phyloP scores from a whole-genome alignment of 139 green algal species.

The Gonium pectorale region DNA sequence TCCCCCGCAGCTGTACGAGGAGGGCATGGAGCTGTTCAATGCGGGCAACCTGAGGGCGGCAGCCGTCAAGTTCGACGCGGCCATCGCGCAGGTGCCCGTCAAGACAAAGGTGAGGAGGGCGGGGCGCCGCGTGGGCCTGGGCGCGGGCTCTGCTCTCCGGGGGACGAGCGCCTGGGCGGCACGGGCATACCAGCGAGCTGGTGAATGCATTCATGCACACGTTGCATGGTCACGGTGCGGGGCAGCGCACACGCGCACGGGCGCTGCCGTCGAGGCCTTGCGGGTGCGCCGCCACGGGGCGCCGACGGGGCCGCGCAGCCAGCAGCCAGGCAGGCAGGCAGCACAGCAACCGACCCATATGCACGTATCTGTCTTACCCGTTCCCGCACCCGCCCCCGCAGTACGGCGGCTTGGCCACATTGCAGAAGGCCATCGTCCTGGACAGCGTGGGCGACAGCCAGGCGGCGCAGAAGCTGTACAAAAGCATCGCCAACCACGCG shows the following conservation, averaged over 20 bases:
- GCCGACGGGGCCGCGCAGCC: background rate
- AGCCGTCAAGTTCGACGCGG: conserved; percentile 61
- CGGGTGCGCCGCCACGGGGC: background rate
- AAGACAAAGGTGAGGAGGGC: conserved; percentile 43
- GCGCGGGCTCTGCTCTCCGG: background rate
- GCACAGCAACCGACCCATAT: background rate
- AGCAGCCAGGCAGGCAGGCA: background rate
- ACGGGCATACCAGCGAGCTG: no score
- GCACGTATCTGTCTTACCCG: background rate
- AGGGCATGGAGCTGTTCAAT: conserved; percentile 50
- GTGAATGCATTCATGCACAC: no score
- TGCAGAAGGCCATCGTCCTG: conserved; percentile 88
- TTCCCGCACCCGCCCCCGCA: background rate
- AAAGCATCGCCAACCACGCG: conserved; percentile 45
- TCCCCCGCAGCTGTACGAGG: conserved; percentile 25
- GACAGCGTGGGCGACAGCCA: conserved; percentile 79
- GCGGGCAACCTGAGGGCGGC: conserved; percentile 51
- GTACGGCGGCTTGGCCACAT: conserved; percentile 74
- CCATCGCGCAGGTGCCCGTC: conserved; percentile 45
- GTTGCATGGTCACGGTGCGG: no score
- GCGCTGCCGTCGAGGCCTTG: no score
- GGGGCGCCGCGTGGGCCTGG: background rate
- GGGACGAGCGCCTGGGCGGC: no score
- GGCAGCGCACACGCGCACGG: no score
- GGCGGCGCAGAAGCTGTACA: conserved; percentile 79